Conservation (phyloP, 192 early-diverging fungal genomes). For the Entophlyctis luteolus region DNA sequence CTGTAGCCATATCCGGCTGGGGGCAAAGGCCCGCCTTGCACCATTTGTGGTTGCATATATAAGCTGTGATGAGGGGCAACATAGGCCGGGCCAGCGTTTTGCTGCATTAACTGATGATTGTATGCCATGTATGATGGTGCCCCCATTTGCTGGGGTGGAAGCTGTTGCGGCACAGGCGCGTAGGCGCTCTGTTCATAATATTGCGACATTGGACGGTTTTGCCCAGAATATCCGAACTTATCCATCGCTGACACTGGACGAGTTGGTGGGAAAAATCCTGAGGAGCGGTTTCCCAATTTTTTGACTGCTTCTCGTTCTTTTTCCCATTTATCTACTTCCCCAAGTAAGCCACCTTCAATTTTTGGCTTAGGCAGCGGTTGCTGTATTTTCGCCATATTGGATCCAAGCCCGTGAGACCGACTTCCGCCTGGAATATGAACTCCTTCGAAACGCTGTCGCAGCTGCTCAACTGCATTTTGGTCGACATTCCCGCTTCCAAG, state of each 20-base stretch:
- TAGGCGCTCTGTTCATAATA: too few species aligned
- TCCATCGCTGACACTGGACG: too few species aligned
- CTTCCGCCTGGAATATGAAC: neutral
- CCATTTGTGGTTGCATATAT: slow-evolving; percentile 2
- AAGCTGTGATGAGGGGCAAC: too few species aligned
- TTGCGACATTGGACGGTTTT: too few species aligned
- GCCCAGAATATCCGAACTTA: too few species aligned
- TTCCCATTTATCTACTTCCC: slow-evolving; percentile 34
- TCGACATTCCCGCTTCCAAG: slow-evolving; percentile 1
- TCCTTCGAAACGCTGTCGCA: slow-evolving; percentile 4
- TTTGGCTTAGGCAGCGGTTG: slow-evolving; percentile 26
- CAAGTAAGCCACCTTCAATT: slow-evolving; percentile 33
- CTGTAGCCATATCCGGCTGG: slow-evolving; percentile 13
- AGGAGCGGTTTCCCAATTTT: slow-evolving; percentile 26
- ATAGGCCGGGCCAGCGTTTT: too few species aligned
- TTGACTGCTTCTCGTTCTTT: slow-evolving; percentile 30
- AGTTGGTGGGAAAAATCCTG: slow-evolving; percentile 10
- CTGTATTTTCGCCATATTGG: neutral
- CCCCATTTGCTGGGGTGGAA: too few species aligned
- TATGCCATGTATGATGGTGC: too few species aligned
- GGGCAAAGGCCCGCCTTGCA: neutral
- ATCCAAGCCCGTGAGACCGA: neutral
- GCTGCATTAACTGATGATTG: too few species aligned
- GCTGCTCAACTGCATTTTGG: neutral
- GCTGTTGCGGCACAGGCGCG: too few species aligned